Percentiles rank a stretch among this genome's conserved stretches.
Conservation (phyloP, 768 basidiomycete genomes). For the Amanita subjunquillea region DNA sequence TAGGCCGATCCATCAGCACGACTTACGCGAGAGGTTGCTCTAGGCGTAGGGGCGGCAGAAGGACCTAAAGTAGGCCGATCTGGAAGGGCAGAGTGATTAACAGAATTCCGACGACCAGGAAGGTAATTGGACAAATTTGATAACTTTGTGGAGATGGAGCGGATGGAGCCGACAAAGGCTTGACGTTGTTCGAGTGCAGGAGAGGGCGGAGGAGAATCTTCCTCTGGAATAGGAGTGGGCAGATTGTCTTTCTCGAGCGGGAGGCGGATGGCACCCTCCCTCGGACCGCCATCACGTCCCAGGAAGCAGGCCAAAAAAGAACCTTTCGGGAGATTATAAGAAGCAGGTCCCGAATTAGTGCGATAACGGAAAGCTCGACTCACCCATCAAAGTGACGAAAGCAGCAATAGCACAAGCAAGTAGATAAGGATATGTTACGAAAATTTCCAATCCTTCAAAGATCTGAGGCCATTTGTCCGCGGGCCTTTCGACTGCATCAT, state of each 20-base stretch:
- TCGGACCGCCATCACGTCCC: slow-evolving; percentile 82
- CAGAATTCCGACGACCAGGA: slow-evolving; percentile 27
- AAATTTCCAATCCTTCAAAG: slow-evolving; percentile 57
- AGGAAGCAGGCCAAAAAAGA: slow-evolving; percentile 84
- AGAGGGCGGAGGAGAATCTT: slow-evolving; percentile 37
- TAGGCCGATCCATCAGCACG: slow-evolving; percentile 71
- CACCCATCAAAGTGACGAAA: slow-evolving; percentile 63
- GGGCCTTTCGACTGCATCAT: slow-evolving; percentile 64
- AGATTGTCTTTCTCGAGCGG: slow-evolving; percentile 56
- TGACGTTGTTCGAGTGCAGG: slow-evolving; percentile 32
- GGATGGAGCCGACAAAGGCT: slow-evolving; percentile 31
- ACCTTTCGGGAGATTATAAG: slow-evolving; percentile 32
- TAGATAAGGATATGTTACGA: slow-evolving; percentile 81
- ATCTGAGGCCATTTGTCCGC: slow-evolving; percentile 76
- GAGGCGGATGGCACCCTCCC: slow-evolving; percentile 77
- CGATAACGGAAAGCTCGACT: slow-evolving; percentile 10
- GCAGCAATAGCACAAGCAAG: slow-evolving; percentile 79
- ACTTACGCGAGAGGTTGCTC: slow-evolving; percentile 45
- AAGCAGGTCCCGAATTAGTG: slow-evolving; percentile 2
- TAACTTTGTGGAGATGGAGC: slow-evolving; percentile 42
- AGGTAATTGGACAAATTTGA: slow-evolving; percentile 59
- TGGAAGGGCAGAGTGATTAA: slow-evolving; percentile 23
- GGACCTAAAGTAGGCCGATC: slow-evolving; percentile 20
- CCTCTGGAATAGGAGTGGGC: slow-evolving; percentile 55
- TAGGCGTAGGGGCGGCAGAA: slow-evolving; percentile 26